Evolutionary conservation across 495 filamentous ascomycete species (phyloP), one percentile per base, ranked within the genome.

Genomic region (Hypoxylon rickii): DNA sequence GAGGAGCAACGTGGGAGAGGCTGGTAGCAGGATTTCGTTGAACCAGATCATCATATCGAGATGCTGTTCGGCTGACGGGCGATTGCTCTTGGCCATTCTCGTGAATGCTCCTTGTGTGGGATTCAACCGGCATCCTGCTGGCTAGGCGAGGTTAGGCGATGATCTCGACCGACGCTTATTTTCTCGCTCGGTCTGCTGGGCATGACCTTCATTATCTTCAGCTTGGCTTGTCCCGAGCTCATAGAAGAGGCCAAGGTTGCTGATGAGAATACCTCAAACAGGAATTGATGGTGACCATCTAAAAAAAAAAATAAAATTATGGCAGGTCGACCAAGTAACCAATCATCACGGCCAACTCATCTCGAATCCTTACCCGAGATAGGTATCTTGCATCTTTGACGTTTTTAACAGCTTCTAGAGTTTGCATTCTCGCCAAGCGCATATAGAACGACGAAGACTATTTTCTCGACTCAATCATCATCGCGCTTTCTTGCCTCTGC

Each of bases 91-190:
- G 49, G 53, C 54, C 29, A 36, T 19, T 49, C 16, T 33, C 44
- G 21, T 47, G n/a, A 33, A 38, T 21, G 37, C 41, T 24, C 19
- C 36, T n/a, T 33, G 37, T 20, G 51, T 43, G 33, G 37, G 31
- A 64, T 64, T 64, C 55, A 54, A 45, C 61, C 61, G 45, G 42
- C 24, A 41, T 59, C 34, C 16, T 39, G 38, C 16, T 39, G 36
- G 55, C 54, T 55, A 51, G 55, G 55, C 55, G 54, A 41, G n/a
- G 47, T 52, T 53, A 53, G 59, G 52, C 52, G 47, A 56, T 15
- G 49, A 58, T 63, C 59, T 63, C 53, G 59, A 63, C 59, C 59
- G 49, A 63, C 34, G 53, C 44, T 48, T 50, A 58, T 48, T 58
- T 26, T 44, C 42, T 49, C 53, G 13, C 12, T 58, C 49, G 54